Base-by-base conservation (phyloP, 1,284 basidiomycete species). In the Blastosporella zonata region DNA sequence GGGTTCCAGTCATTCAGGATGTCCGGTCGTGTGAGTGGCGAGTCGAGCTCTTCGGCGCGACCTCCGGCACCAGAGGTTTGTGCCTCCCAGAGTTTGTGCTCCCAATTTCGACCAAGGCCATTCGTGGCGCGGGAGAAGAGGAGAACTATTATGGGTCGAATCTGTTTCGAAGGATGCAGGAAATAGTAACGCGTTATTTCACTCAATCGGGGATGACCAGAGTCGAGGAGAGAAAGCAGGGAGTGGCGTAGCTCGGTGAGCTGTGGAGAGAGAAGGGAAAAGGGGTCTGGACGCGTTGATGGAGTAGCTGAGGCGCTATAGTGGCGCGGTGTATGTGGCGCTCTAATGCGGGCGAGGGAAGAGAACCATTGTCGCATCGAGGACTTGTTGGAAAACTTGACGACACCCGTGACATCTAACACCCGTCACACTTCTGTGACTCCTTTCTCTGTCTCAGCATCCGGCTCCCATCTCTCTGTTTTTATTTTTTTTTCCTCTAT, bases 171-270 rank as follows among this genome's bases (percentile, higher is more conserved):
- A 2, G 87, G 86, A 52, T 88, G 87, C 51, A 87, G 78, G 67
- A 98, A 97, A 72, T 98, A 98, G 70, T 98, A 97, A 57, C 93
- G 86, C 1, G 95, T 91, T 51, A 98, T 88, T 55, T 90, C 82
- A 55, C 88, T 87, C 46, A 98, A 81, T 0, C 84, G 81, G 5
- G 93, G 89, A 67, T 98, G 90, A 7, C 90, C 89, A 1, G 90
- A 91, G 18, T 91, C 91, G 10, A 99, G 80, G 42, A 98, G 77
- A 54, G 78, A 73, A 55, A 93, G 77, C 9, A 99, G 74, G 39
- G 83, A 87, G 34, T 79, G 76, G 51, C 91, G 87, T 28, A 98
- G 74, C 45, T 79, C 75, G 27, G 79, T 66, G 23, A 98, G 80
- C 62, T 97, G 86, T 8, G 81, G 74, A 31, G 82, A 79, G 50